These are phyloP conservation scores for Schwanniomyces etchellsii DNA, from an alignment of 1,139 yeast genomes.

Conservation along the genomic window DNA sequence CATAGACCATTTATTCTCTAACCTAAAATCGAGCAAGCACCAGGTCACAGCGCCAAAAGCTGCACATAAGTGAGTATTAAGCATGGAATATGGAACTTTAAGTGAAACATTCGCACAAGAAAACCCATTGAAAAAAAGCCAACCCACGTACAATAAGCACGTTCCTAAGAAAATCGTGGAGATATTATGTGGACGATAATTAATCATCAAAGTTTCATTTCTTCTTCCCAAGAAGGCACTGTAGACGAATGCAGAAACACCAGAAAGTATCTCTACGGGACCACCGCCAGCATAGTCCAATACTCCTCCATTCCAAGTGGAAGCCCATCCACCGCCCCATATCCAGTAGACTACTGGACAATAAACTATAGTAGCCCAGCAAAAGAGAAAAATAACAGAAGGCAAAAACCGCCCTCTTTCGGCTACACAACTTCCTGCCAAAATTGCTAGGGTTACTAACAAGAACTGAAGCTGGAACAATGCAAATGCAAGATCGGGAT, in stretches of 20 bases:
- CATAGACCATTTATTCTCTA: slow-evolving; percentile 88
- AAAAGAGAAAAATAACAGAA: slow-evolving; percentile 70
- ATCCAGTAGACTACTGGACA: slow-evolving; percentile 94
- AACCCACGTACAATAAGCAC: slow-evolving; percentile 58
- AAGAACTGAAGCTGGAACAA: slow-evolving; percentile 88
- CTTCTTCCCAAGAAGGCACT: slow-evolving; percentile 80
- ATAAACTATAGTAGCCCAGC: slow-evolving; percentile 89
- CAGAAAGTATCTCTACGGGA: slow-evolving; percentile 89
- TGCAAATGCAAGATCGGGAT: slow-evolving; percentile 83
- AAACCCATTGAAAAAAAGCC: slow-evolving; percentile 88
- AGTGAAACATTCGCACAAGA: slow-evolving; percentile 63
- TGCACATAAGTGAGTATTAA: slow-evolving; percentile 88
- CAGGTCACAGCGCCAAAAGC: slow-evolving; percentile 89
- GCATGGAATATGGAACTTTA: slow-evolving; percentile 74
- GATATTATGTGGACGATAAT: slow-evolving; percentile 92
- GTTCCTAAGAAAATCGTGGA: slow-evolving; percentile 82
- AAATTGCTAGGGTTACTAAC: slow-evolving; percentile 83
- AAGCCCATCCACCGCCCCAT: slow-evolving; percentile 96
- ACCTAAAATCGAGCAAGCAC: slow-evolving; percentile 83
- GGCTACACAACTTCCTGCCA: slow-evolving; percentile 86
- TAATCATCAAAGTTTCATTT: slow-evolving; percentile 76
- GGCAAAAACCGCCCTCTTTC: slow-evolving; percentile 91
- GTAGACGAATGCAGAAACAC: slow-evolving; percentile 85
- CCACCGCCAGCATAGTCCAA: slow-evolving; percentile 98
- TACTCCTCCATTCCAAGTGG: slow-evolving; percentile 69